Percentiles rank a stretch among this genome's conserved stretches.
Evolutionary conservation across 2,329 filamentous ascomycete species (phyloP).

Genomic region (Diaporthe longicolla): DNA sequence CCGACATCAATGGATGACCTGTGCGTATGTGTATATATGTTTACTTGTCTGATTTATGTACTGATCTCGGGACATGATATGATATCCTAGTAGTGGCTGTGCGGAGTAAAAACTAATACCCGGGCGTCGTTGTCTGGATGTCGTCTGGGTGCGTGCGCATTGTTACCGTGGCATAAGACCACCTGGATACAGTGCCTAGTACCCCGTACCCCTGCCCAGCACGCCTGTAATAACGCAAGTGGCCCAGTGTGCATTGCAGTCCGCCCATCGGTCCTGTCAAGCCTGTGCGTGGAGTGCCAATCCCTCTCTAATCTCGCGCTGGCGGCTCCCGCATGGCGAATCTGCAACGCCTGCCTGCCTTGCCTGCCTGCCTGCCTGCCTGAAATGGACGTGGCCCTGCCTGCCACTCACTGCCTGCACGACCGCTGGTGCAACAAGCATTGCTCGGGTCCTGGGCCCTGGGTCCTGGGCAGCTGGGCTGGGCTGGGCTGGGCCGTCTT

Average conservation of each 20-base stretch:
- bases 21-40: not conserved
- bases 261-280: not conserved
- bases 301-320: constrained; percentile 26
- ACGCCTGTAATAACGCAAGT: not conserved
- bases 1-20: not conserved
- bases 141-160: not conserved
- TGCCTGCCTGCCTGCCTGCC: constrained; percentile 11
- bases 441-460: constrained; percentile 27
- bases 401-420: not conserved
- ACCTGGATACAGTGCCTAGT: not conserved
- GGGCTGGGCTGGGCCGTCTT: constrained; percentile 31
- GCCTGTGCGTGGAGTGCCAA: constrained; percentile 24
- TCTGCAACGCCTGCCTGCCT: constrained; percentile 8
- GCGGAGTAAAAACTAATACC: not conserved
- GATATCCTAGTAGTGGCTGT: not conserved
- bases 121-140: not conserved
- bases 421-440: constrained; percentile 16
- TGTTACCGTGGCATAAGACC: constrained; percentile 11
- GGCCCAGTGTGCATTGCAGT: no score
- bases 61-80: not conserved
- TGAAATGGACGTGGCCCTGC: not conserved
- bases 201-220: not conserved
- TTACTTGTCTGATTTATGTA: not conserved
- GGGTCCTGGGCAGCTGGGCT: constrained; percentile 22
- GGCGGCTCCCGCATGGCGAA: constrained; percentile 21